phyloP scores from a whole-genome alignment of 1,284 basidiomycete genomes.

The Ustilago curta region DNA sequence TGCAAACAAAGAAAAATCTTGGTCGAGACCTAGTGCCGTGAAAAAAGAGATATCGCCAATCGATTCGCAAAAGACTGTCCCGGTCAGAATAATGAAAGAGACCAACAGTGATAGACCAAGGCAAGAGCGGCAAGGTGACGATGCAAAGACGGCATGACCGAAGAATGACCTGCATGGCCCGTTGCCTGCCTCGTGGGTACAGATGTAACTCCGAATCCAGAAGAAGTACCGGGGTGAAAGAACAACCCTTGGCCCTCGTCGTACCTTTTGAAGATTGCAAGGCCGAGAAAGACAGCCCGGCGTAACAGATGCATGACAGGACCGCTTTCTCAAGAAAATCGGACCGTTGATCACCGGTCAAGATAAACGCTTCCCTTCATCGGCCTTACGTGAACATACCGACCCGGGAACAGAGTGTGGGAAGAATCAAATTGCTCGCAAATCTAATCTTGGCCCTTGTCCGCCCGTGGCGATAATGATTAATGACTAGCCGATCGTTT shows the following conservation, averaged over 20 bases:
- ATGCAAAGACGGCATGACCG: background rate
- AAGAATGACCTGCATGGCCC: background rate
- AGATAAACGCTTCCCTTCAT: no score
- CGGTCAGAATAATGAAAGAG: background rate
- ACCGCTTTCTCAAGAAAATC: background rate
- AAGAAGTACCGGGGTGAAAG: no score
- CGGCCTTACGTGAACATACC: no score
- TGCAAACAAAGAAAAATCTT: no score
- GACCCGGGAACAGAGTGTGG: conserved; percentile 5
- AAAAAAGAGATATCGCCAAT: no score
- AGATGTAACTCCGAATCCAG: conserved; percentile 1
- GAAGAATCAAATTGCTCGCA: background rate
- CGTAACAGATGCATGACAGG: background rate
- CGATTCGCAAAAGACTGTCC: no score
- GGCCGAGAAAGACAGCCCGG: background rate
- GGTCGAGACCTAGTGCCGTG: no score
- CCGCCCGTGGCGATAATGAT: background rate
- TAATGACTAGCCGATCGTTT: no score
- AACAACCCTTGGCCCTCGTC: conserved; percentile 3
- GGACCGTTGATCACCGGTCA: no score
- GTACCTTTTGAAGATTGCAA: background rate
- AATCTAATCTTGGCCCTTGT: conserved; percentile 13
- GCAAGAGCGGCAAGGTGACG: background rate
- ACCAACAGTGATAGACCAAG: conserved; percentile 1
- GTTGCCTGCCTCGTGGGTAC: background rate